Conservation (phyloP, 2,329 filamentous ascomycete species). For the Diaporthe vaccinii region DNA sequence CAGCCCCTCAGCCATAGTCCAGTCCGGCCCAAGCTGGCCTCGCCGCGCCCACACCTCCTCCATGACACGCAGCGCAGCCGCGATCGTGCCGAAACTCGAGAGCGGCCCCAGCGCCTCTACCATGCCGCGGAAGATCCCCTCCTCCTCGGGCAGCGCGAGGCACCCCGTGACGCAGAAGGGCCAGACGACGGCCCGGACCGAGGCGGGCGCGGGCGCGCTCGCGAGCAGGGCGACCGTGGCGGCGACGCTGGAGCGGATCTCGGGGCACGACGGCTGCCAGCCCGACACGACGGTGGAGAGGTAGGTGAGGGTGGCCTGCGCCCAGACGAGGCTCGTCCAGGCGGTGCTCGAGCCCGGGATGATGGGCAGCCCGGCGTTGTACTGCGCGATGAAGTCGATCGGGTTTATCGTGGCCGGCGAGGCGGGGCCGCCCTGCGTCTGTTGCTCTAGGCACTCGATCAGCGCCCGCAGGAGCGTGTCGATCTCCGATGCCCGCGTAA, state of each 20-base stretch:
- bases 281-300: constrained; percentile 63
- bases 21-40: constrained; percentile 45
- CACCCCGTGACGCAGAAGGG: constrained; percentile 54
- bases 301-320: constrained; percentile 62
- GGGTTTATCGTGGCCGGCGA: not conserved
- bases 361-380: constrained; percentile 1
- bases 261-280: constrained; percentile 62
- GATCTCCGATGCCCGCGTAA: constrained; percentile 51
- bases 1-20: constrained; percentile 48
- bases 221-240: constrained; percentile 41
- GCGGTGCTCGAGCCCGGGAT: not conserved
- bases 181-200: constrained; percentile 51
- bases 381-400: constrained; percentile 34
- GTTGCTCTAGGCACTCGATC: constrained; percentile 49
- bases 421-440: constrained; percentile 44
- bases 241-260: constrained; percentile 52
- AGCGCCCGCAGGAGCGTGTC: constrained; percentile 53
- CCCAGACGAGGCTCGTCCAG: constrained; percentile 55
- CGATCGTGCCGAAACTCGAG: constrained; percentile 60
- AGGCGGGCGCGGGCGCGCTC: constrained; percentile 44
- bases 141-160: constrained; percentile 54
- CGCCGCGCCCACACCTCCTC: constrained; percentile 59
- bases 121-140: constrained; percentile 58
- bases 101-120: constrained; percentile 57
- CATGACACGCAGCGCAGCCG: constrained; percentile 59